Conservation (phyloP, 2,329 filamentous ascomycete genomes). For the Epichloe gansuensis region DNA sequence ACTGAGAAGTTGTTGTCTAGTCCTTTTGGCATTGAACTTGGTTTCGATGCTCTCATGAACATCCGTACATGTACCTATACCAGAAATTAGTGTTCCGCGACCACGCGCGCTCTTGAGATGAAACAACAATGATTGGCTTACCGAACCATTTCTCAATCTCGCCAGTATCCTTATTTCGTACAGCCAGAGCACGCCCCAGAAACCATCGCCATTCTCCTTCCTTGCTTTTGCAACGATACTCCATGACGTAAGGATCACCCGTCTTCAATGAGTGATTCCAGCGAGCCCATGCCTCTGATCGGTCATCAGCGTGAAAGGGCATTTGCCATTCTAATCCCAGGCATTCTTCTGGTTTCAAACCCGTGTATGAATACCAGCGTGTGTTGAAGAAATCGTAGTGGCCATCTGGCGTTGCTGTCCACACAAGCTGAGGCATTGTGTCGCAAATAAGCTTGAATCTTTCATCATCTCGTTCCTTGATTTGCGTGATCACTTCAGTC, state of each 20-base stretch:
- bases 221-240: constrained; percentile 55
- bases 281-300: constrained; percentile 36
- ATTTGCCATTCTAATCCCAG: constrained; percentile 49
- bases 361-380: constrained; percentile 71
- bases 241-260: constrained; percentile 54
- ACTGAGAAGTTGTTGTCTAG: constrained; percentile 55
- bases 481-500: constrained; percentile 53
- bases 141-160: constrained; percentile 70
- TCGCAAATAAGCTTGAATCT: constrained; percentile 67
- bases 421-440: constrained; percentile 58
- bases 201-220: constrained; percentile 70
- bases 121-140: constrained; percentile 12
- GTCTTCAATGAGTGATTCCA: constrained; percentile 54
- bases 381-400: constrained; percentile 60
- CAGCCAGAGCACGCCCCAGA: constrained; percentile 56
- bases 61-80: constrained; percentile 54
- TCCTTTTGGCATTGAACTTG: constrained; percentile 51
- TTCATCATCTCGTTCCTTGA: constrained; percentile 58
- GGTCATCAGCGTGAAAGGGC: constrained; percentile 59
- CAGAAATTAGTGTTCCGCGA: neutral
- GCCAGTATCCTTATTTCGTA: constrained; percentile 51
- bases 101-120: neutral
- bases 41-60: constrained; percentile 63
- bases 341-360: constrained; percentile 48
- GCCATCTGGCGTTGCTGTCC: constrained; percentile 58